Conservation (phyloP, 768 basidiomycete species). For the Mycena vulgaris region DNA sequence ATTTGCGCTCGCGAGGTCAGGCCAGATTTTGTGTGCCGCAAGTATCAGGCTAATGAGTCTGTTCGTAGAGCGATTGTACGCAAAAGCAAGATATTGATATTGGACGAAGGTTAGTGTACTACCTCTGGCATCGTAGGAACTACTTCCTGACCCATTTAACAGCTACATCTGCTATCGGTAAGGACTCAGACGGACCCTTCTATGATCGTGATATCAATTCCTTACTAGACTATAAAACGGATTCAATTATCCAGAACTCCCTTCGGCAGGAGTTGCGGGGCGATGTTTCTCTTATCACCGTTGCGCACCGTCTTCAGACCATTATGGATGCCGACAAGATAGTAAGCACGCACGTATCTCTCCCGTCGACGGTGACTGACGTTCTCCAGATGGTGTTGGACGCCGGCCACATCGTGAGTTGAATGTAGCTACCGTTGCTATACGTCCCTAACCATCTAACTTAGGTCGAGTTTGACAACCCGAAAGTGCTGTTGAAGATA, state of each 20-base stretch:
- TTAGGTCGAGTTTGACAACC: constrained; percentile 69
- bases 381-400: constrained; percentile 33
- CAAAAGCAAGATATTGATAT: constrained; percentile 40
- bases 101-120: constrained; percentile 33
- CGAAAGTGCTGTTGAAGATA: constrained; percentile 64
- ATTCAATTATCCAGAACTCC: constrained; percentile 58
- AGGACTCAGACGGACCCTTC: background rate
- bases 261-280: constrained; percentile 40
- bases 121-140: background rate
- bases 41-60: background rate
- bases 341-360: too few relatives aligned
- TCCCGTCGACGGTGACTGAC: too few relatives aligned
- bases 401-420: constrained; percentile 30
- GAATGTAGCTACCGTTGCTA: background rate
- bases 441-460: background rate
- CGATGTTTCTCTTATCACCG: constrained; percentile 25
- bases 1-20: constrained; percentile 54
- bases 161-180: constrained; percentile 36
- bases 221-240: constrained; percentile 49
- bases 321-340: constrained; percentile 35
- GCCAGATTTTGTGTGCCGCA: background rate
- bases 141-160: background rate
- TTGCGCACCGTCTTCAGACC: constrained; percentile 32
- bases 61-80: constrained; percentile 28
- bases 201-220: background rate